phyloP scores from a whole-genome alignment of 352 stramenopile species.

The Globisporangium paddicum region DNA sequence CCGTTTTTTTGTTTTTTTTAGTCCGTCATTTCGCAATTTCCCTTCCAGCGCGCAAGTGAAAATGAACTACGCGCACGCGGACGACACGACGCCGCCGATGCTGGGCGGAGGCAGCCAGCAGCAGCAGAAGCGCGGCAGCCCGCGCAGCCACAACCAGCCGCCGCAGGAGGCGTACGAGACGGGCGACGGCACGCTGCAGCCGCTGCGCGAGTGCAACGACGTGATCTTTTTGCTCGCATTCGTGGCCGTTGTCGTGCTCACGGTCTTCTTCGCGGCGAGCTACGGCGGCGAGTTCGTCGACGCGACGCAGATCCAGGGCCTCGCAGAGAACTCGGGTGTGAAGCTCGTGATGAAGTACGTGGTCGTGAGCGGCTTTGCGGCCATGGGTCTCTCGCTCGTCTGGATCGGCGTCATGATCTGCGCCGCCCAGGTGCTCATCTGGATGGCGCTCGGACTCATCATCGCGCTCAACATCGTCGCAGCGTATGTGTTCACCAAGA shows the following conservation, averaged over 20 bases:
- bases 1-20: too few species aligned
- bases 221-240: constrained; percentile 73
- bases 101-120: background rate
- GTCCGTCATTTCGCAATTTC: constrained; percentile 8
- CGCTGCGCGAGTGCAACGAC: constrained; percentile 64
- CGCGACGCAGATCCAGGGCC: constrained; percentile 35
- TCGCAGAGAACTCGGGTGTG: constrained; percentile 38
- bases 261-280: constrained; percentile 36
- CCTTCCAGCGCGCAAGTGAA: constrained; percentile 1
- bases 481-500: constrained; percentile 63
- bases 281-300: constrained; percentile 66
- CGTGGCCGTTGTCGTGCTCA: constrained; percentile 45
- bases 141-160: background rate
- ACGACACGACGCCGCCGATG: background rate
- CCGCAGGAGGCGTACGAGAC: constrained; percentile 3
- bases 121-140: background rate
- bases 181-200: constrained; percentile 11
- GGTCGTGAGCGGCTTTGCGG: constrained; percentile 38
- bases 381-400: constrained; percentile 58
- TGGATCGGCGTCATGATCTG: constrained; percentile 76
- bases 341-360: constrained; percentile 57
- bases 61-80: constrained; percentile 2
- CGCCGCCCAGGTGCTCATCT: constrained; percentile 42
- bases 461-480: constrained; percentile 48
- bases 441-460: constrained; percentile 39